Conservation (phyloP, 306 rosid genomes). For the Fragaria nilgerrensis region DNA sequence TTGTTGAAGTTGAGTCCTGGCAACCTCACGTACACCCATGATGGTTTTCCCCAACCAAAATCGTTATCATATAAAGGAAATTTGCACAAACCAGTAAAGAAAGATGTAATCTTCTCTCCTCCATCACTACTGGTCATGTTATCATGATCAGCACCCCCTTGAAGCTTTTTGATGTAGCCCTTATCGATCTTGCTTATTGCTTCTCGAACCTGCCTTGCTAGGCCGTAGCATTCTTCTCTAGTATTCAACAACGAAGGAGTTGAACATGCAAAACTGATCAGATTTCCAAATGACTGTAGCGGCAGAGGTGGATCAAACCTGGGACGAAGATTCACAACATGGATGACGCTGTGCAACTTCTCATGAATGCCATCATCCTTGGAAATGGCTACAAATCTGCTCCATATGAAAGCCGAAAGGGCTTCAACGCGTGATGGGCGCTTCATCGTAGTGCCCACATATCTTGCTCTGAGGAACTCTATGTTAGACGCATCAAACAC, state of each 20-base stretch:
- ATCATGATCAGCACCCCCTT: neutral
- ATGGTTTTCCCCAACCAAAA: constrained; percentile 17
- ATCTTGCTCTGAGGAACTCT: neutral
- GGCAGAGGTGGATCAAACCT: constrained; percentile 14
- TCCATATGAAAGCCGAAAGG: constrained; percentile 9
- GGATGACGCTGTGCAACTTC: neutral
- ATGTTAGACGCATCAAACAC: constrained; percentile 19
- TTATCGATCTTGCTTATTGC: constrained; percentile 1
- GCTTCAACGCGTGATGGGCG: constrained; percentile 6
- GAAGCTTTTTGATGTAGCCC: neutral
- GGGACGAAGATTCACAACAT: constrained; percentile 3
- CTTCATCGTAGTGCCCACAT: too few relatives aligned
- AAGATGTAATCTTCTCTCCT: too few relatives aligned
- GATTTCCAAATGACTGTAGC: constrained; percentile 6
- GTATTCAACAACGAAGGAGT: neutral
- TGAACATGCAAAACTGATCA: neutral
- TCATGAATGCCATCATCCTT: neutral
- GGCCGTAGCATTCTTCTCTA: neutral
- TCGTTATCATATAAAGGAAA: constrained; percentile 6
- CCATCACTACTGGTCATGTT: neutral
- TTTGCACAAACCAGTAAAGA: neutral
- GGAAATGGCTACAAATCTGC: neutral
- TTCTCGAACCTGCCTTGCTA: constrained; percentile 23
- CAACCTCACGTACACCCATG: constrained; percentile 37
- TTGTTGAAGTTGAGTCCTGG: constrained; percentile 36